A percentile compares a stretch with the other conserved stretches of the same genome.
phyloP scores from a whole-genome alignment of 129 eudicot species.

The Flaveria sonorensis region DNA sequence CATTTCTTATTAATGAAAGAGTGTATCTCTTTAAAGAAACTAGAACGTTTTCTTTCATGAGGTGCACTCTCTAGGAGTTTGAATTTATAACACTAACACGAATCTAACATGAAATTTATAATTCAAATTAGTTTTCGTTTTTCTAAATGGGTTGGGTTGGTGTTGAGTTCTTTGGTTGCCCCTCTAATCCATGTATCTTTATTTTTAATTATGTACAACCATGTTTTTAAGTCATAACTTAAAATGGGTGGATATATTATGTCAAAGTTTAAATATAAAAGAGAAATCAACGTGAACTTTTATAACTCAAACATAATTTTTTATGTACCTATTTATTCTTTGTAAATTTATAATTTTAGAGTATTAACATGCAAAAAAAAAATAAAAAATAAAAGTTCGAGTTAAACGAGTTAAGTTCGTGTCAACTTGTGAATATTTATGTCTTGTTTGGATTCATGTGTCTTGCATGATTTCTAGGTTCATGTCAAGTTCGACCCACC shows the following conservation, averaged over 20 bases:
- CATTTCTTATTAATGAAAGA: neutral
- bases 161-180: neutral
- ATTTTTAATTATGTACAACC: too few species aligned
- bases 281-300: too few species aligned
- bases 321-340: neutral
- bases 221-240: neutral
- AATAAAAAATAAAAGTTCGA: too few species aligned
- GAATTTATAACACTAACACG: too few species aligned
- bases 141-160: neutral
- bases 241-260: neutral
- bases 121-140: neutral
- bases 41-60: neutral
- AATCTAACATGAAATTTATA: too few species aligned
- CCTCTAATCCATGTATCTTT: too few species aligned
- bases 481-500: neutral
- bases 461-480: too few species aligned
- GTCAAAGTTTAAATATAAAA: neutral
- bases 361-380: too few species aligned
- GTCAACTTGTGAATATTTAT: neutral
- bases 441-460: neutral
- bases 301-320: too few species aligned
- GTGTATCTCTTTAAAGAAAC: neutral
- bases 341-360: too few species aligned
- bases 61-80: neutral
- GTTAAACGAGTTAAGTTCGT: neutral